These are phyloP conservation scores for Xylaria telfairii DNA, from an alignment of 495 filamentous ascomycete genomes.

Conservation along the genomic window DNA sequence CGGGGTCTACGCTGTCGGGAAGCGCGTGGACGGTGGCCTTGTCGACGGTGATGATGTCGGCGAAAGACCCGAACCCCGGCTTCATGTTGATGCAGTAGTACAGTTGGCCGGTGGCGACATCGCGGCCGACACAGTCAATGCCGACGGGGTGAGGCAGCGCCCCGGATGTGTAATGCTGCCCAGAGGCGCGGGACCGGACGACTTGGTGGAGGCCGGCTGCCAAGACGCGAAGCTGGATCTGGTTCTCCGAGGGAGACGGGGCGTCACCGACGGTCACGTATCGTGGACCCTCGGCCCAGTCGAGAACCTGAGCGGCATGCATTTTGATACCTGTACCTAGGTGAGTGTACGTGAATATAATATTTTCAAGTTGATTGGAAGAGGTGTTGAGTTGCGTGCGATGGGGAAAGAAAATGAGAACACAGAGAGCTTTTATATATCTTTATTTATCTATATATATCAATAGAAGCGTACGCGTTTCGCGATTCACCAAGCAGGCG, in stretches of 20 bases:
- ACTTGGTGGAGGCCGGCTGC: slow-evolving; percentile 51
- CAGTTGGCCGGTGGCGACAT: slow-evolving; percentile 38
- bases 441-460: too few relatives aligned
- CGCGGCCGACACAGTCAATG: slow-evolving; percentile 46
- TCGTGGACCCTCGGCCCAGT: slow-evolving; percentile 34
- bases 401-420: neutral
- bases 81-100: slow-evolving; percentile 49
- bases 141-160: slow-evolving; percentile 47
- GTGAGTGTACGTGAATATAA: neutral
- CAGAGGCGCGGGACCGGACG: slow-evolving; percentile 51
- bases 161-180: slow-evolving; percentile 47
- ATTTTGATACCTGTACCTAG: slow-evolving; percentile 15
- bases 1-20: slow-evolving; percentile 44
- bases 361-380: neutral
- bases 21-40: slow-evolving; percentile 38
- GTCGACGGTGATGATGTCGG: slow-evolving; percentile 47
- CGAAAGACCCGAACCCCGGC: slow-evolving; percentile 40
- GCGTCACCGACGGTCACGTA: slow-evolving; percentile 32
- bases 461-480: neutral
- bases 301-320: slow-evolving; percentile 34
- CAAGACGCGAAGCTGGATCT: slow-evolving; percentile 42
- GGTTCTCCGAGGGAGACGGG: slow-evolving; percentile 31
- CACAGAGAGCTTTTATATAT: neutral
- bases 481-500: neutral
- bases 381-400: neutral